phyloP scores from a whole-genome alignment of 768 basidiomycete species.

The Collybia sordida region DNA sequence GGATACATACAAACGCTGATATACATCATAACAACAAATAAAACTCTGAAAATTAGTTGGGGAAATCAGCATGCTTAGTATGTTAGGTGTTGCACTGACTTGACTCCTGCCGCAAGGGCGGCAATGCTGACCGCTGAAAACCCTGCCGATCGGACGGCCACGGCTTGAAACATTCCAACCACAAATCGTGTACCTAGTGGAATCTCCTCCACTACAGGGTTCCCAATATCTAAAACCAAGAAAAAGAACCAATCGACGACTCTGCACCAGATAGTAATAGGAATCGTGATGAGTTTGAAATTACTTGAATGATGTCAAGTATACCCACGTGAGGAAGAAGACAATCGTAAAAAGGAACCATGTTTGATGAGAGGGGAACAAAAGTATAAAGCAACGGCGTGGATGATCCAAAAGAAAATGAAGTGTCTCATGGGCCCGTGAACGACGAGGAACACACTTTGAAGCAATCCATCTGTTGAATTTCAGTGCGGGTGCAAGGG shows the following conservation, averaged over 20 bases:
- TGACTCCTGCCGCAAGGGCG: constrained; percentile 83
- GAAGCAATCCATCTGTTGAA: constrained; percentile 67
- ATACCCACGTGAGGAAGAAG: constrained; percentile 62
- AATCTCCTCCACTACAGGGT: constrained; percentile 62
- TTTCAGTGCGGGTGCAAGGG: constrained; percentile 5
- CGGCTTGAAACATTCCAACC: constrained; percentile 76
- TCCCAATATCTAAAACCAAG: constrained; percentile 85
- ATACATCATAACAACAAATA: constrained; percentile 95
- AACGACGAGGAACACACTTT: constrained; percentile 57
- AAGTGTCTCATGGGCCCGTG: constrained; percentile 73
- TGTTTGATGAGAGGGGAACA: constrained; percentile 92
- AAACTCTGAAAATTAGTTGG: constrained; percentile 48
- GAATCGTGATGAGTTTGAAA: too few species aligned
- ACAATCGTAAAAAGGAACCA: constrained; percentile 84
- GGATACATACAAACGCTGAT: constrained; percentile 69
- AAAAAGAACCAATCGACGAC: constrained; percentile 88
- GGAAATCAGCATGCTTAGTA: not conserved
- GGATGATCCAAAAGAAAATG: constrained; percentile 95
- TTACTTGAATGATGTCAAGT: not conserved
- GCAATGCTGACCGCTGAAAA: constrained; percentile 76
- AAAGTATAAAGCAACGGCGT: constrained; percentile 85
- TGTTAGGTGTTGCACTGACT: constrained; percentile 45
- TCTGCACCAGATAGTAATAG: constrained; percentile 32
- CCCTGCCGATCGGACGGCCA: constrained; percentile 84
- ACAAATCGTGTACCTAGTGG: constrained; percentile 70